Evolutionary conservation across 768 basidiomycete species (phyloP).

Genomic region (Udeniomyces megalosporus): DNA sequence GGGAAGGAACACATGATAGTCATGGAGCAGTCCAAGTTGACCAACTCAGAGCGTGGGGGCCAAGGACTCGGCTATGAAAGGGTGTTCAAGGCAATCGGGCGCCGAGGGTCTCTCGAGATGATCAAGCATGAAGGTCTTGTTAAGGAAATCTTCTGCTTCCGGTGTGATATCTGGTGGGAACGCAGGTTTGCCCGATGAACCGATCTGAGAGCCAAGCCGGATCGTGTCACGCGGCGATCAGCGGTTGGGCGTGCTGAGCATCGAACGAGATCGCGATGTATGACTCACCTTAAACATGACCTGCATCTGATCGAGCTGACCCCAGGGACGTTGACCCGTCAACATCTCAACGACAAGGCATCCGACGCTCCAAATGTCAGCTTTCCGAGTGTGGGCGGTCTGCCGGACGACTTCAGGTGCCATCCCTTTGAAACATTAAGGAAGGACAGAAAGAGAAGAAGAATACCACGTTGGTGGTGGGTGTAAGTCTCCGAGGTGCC

Average conservation of each 20-base stretch:
- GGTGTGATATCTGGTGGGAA: slow-evolving; percentile 81
- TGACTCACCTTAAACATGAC: slow-evolving; percentile 78
- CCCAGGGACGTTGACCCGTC: slow-evolving; percentile 89
- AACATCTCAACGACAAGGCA: slow-evolving; percentile 93
- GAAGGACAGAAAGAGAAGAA: not conserved
- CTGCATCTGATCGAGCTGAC: slow-evolving; percentile 94
- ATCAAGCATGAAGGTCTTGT: slow-evolving; percentile 73
- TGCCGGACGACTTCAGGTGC: slow-evolving; percentile 57
- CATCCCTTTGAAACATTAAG: not conserved
- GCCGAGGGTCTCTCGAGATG: slow-evolving; percentile 67
- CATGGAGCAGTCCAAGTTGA: no score
- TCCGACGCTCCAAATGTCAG: slow-evolving; percentile 93
- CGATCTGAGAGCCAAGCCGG: slow-evolving; percentile 65
- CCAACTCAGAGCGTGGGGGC: no score
- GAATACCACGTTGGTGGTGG: no score
- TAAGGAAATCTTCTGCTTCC: slow-evolving; percentile 75
- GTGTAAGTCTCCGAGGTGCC: no score
- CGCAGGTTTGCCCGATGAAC: slow-evolving; percentile 68
- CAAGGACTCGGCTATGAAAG: slow-evolving; percentile 41
- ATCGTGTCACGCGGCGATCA: not conserved
- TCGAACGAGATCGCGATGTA: not conserved
- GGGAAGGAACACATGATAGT: no score
- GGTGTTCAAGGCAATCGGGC: slow-evolving; percentile 51
- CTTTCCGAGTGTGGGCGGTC: slow-evolving; percentile 73
- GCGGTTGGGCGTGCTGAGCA: not conserved